Percentiles rank a stretch among this genome's conserved stretches.
Evolutionary conservation across 495 filamentous ascomycete genomes (phyloP).

Genomic region (Jackrogersella minutella): DNA sequence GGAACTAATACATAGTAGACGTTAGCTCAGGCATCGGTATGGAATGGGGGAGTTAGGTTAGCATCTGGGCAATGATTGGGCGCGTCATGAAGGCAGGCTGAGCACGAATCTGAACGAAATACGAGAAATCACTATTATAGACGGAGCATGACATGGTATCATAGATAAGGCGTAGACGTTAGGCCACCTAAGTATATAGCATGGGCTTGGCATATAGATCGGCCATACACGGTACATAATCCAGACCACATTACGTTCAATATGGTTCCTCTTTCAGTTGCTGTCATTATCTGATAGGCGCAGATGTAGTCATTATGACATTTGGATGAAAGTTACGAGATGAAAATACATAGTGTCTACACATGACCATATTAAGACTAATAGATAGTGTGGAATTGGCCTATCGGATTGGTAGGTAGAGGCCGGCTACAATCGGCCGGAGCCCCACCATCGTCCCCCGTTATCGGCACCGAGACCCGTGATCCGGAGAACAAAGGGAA

Average conservation of each 20-base stretch:
- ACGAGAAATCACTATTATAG: conserved; percentile 6
- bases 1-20: conserved; percentile 3
- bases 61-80: conserved; percentile 7
- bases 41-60: not conserved
- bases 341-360: conserved; percentile 21
- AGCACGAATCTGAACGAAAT: conserved; percentile 7
- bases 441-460: conserved; percentile 28
- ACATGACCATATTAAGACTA: conserved; percentile 16
- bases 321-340: conserved; percentile 39
- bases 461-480: conserved; percentile 36
- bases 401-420: conserved; percentile 5
- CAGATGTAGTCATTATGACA: not conserved
- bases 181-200: too few species aligned
- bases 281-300: not conserved
- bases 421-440: conserved; percentile 39
- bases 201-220: conserved; percentile 20
- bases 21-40: conserved; percentile 7
- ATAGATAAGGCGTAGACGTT: conserved; percentile 10
- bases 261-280: not conserved
- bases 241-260: not conserved
- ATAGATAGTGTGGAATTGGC: conserved; percentile 10
- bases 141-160: conserved; percentile 15
- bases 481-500: conserved; percentile 30
- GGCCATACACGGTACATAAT: not conserved
- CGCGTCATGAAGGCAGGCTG: not conserved